Evolutionary conservation across 305 asterid genomes (phyloP), one percentile per base, ranked within the genome.

Genomic region (Rubia peregrina): DNA sequence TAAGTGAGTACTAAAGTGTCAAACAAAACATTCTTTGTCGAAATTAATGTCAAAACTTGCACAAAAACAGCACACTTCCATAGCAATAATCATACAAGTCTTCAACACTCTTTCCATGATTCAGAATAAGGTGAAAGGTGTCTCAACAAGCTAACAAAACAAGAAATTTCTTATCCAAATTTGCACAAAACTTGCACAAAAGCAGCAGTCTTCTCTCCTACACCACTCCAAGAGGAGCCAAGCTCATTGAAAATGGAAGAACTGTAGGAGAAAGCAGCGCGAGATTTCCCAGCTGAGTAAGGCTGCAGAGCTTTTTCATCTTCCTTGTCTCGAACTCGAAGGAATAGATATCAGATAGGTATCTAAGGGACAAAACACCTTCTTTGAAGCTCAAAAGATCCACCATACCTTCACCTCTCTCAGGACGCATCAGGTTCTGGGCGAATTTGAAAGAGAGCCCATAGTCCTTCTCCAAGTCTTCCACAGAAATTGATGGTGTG

Each of bases 381-480:
- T 87, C 89, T 76, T 86, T 85, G 79, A 83, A 83, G 30, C 85
- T 82, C 22, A 87, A 48, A 59, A 88, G 86, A 56, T 84, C 84
- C 51, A 85, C 71, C 86, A 19, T 22, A 19, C 7, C 61, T 36
- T 55, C 85, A 51, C 65, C 75, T 82, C 76, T 79, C 73, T 7
- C 80, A 74, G 49, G 85, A 1, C 5, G 65, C 61, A 33, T 77
- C 79, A 9, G 84, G 26, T 56, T 56, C 30, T n/a, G 4, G 4
- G 61, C 1, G n/a, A 56, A 2, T 56, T 17, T 7, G 13, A n/a
- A 56, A 7, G 0, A 0, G 33, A 56, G 7, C 1, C 13, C 30
- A 7, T 8, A 56, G 13, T 76, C 83, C 2, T 53, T 68, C 80
- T 83, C 89, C 69, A 89, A 67, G 24, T 84, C 81, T 2, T 75